A percentile compares a stretch with the other conserved stretches of the same genome.
These are phyloP conservation scores for Cryptosporidium bovis DNA, from an alignment of 169 alveolate species.

Conservation along the genomic window DNA sequence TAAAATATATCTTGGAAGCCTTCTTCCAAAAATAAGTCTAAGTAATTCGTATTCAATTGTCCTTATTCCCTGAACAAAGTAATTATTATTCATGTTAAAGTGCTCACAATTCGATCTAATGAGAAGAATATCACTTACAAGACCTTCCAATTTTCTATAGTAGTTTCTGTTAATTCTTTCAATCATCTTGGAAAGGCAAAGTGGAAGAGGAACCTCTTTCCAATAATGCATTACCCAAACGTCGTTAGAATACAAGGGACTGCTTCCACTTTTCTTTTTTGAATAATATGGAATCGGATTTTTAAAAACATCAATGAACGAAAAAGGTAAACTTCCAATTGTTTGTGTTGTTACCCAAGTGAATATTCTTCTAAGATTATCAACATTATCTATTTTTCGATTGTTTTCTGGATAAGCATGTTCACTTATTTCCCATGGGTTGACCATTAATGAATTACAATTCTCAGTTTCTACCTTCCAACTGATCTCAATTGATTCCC, in stretches of 20 bases:
- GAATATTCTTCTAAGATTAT: slow-evolving; percentile 36
- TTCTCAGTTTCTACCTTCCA: slow-evolving; percentile 23
- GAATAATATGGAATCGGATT: slow-evolving; percentile 56
- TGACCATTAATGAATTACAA: slow-evolving; percentile 30
- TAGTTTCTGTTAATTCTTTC: slow-evolving; percentile 75
- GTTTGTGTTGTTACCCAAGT: slow-evolving; percentile 35
- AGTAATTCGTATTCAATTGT: slow-evolving; percentile 47
- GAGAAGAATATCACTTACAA: slow-evolving; percentile 73
- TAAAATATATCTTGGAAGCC: slow-evolving; percentile 61
- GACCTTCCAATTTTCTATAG: slow-evolving; percentile 78
- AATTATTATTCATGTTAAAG: slow-evolving; percentile 74
- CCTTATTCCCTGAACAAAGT: slow-evolving; percentile 42
- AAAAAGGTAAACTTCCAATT: slow-evolving; percentile 10
- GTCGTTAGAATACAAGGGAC: slow-evolving; percentile 60
- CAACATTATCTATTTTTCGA: slow-evolving; percentile 4
- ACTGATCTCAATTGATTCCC: slow-evolving; percentile 49
- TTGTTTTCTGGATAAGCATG: slow-evolving; percentile 18
- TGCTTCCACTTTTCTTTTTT: slow-evolving; percentile 1
- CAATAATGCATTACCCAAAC: slow-evolving; percentile 78
- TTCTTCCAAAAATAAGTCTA: slow-evolving; percentile 41
- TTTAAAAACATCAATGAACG: slow-evolving; percentile 44
- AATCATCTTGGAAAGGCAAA: slow-evolving; percentile 74
- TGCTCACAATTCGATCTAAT: slow-evolving; percentile 77
- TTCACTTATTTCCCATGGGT: slow-evolving; percentile 71
- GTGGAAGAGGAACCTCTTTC: slow-evolving; percentile 78